Percentiles rank a stretch among this genome's conserved stretches.
These are phyloP conservation scores for Zizania palustris DNA, from an alignment of 202 grass and related monocot genomes.

Conservation along the genomic window DNA sequence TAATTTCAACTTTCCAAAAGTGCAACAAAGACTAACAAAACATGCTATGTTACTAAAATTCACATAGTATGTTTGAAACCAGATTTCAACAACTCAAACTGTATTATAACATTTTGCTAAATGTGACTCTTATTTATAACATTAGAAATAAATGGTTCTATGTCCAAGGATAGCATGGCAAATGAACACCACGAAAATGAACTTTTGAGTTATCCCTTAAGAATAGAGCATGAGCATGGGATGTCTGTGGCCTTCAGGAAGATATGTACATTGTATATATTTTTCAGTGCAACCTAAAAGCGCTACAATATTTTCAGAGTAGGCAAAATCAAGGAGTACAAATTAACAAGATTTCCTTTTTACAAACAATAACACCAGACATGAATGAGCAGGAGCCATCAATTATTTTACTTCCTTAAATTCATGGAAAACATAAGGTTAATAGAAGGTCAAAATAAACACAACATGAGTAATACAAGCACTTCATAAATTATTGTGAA, in stretches of 20 bases:
- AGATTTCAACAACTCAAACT: not conserved
- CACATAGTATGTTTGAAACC: not conserved
- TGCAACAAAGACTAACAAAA: not conserved
- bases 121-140: not conserved
- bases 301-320: not conserved
- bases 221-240: not conserved
- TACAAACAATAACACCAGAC: conserved; percentile 7
- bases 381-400: not conserved
- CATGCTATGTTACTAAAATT: conserved; percentile 11
- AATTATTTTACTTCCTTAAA: conserved; percentile 19
- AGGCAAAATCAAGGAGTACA: not conserved
- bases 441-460: not conserved
- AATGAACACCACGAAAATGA: conserved; percentile 8
- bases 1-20: not conserved
- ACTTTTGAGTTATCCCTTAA: not conserved
- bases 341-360: not conserved
- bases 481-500: conserved; percentile 8
- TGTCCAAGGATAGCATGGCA: not conserved
- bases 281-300: not conserved
- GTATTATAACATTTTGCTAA: not conserved
- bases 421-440: not conserved
- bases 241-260: not conserved
- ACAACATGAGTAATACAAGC: conserved; percentile 1
- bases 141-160: not conserved
- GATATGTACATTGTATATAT: conserved; percentile 1